Evolutionary conservation across 2,329 filamentous ascomycete genomes (phyloP).

Genomic region (Trichoderma semiorbis): DNA sequence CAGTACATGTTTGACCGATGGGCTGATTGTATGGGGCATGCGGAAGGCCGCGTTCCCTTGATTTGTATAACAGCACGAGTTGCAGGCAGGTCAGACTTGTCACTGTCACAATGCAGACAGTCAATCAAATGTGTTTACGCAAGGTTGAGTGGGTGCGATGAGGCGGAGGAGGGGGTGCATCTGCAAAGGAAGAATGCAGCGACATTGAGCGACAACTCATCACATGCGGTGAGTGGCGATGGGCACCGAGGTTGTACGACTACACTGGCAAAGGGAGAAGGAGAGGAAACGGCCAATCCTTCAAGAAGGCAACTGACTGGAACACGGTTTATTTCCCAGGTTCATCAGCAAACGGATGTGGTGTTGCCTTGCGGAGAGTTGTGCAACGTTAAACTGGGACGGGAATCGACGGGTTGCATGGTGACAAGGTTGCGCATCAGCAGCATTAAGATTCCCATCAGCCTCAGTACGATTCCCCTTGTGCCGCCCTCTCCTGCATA

Average conservation of each 20-base stretch:
- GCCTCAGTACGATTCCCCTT: background rate
- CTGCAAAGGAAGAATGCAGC: background rate
- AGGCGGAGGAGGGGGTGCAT: background rate
- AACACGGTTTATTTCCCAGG: background rate
- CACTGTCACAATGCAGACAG: background rate
- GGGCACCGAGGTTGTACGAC: background rate
- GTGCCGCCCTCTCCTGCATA: background rate
- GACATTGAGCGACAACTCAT: background rate
- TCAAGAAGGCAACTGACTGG: background rate
- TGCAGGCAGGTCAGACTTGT: background rate
- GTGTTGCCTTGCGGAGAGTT: background rate
- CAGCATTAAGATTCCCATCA: background rate
- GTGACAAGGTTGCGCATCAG: constrained; percentile 2
- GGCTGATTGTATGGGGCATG: background rate
- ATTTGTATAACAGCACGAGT: background rate
- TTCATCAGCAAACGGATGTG: background rate
- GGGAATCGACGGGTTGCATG: constrained; percentile 11
- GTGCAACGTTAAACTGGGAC: background rate
- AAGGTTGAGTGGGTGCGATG: background rate
- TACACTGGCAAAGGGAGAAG: background rate
- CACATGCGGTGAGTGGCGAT: background rate
- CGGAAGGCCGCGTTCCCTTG: background rate
- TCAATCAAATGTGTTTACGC: background rate
- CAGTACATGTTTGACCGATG: background rate
- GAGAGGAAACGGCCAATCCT: background rate